Conservation (phyloP, 805 yeast species). For the Vanderwaltozyma tropicalis region DNA sequence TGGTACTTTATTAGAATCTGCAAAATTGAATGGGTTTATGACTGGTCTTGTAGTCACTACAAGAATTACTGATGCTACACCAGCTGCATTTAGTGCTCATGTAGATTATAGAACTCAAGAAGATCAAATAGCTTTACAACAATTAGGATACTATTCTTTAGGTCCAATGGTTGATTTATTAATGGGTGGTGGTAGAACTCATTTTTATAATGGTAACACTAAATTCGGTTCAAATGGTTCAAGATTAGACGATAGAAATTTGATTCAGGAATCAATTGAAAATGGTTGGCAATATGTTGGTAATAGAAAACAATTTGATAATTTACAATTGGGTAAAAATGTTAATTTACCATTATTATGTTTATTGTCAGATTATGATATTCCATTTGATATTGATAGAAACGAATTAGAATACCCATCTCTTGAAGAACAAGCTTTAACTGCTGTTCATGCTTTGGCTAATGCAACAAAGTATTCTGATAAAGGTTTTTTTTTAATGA, state of each 20-base stretch:
- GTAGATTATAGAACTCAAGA: conserved; percentile 68
- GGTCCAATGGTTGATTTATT: conserved; percentile 76
- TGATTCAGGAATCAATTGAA: conserved; percentile 50
- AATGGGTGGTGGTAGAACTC: conserved; percentile 88
- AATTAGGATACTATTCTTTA: conserved; percentile 68
- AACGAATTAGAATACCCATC: conserved; percentile 54
- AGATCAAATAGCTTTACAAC: conserved; percentile 79
- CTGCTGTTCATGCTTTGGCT: conserved; percentile 61
- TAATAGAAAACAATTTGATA: conserved; percentile 49
- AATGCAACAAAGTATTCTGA: conserved; percentile 63
- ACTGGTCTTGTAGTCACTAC: conserved; percentile 93
- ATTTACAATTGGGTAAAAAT: conserved; percentile 44
- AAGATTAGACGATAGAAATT: conserved; percentile 58
- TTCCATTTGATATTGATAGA: conserved; percentile 80
- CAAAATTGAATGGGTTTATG: conserved; percentile 65
- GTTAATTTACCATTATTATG: conserved; percentile 71
- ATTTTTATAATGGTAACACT: conserved; percentile 43
- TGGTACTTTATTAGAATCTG: conserved; percentile 82
- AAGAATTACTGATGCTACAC: conserved; percentile 88
- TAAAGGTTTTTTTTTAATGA: conserved; percentile 73
- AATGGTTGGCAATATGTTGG: conserved; percentile 55
- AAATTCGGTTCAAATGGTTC: conserved; percentile 37
- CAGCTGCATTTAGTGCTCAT: conserved; percentile 81
- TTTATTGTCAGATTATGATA: conserved; percentile 62
- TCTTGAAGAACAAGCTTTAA: conserved; percentile 63